Evolutionary conservation across 2,329 filamentous ascomycete species (phyloP).

Genomic region (Furcasterigmium sp.): DNA sequence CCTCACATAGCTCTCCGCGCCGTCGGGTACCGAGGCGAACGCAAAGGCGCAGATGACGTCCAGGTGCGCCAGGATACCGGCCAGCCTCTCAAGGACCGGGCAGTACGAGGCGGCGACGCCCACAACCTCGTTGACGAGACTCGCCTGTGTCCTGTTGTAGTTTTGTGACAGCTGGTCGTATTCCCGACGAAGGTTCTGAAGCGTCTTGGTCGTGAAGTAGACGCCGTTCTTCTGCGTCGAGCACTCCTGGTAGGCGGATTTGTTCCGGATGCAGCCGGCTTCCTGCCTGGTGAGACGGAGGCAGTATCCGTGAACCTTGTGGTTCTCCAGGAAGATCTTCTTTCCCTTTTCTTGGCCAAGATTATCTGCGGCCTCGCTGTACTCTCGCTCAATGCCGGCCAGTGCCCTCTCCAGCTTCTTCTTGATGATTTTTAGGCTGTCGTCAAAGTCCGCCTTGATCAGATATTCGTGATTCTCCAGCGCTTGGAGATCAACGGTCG

Average conservation of each 20-base stretch:
- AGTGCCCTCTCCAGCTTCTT: constrained; percentile 85
- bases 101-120: constrained; percentile 90
- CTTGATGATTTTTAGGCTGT: constrained; percentile 78
- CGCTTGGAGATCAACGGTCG: constrained; percentile 91
- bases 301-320: constrained; percentile 94
- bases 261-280: constrained; percentile 89
- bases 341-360: constrained; percentile 92
- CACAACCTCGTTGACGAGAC: constrained; percentile 88
- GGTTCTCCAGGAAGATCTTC: constrained; percentile 96
- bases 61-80: constrained; percentile 82
- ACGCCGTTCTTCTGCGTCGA: constrained; percentile 99
- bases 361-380: constrained; percentile 69
- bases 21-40: constrained; percentile 79
- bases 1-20: constrained; percentile 84
- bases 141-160: constrained; percentile 91
- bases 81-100: constrained; percentile 84
- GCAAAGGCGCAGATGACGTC: constrained; percentile 94
- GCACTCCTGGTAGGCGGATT: constrained; percentile 84
- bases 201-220: constrained; percentile 85
- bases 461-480: constrained; percentile 97
- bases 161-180: constrained; percentile 91
- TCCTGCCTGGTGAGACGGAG: constrained; percentile 90
- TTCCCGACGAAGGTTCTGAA: constrained; percentile 79
- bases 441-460: constrained; percentile 98
- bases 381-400: constrained; percentile 78